These are phyloP conservation scores for Galeopsis tetrahit DNA, from an alignment of 257 asterid genomes.

Conservation along the genomic window DNA sequence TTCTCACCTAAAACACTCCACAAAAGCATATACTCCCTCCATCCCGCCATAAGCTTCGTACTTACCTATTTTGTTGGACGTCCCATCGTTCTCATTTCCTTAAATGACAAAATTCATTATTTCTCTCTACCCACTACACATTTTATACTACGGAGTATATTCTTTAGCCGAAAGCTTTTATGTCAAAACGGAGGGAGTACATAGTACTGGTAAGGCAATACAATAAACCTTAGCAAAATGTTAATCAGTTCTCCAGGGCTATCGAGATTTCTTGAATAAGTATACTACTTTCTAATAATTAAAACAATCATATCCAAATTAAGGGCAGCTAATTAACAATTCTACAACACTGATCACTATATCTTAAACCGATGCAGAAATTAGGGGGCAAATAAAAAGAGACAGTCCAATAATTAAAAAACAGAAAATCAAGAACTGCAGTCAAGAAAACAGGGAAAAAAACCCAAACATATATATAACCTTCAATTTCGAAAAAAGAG, in stretches of 20 bases:
- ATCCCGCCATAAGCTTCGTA: too few relatives aligned
- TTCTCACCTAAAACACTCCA: not conserved
- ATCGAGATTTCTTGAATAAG: not conserved
- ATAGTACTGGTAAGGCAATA: not conserved
- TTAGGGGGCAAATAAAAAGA: not conserved
- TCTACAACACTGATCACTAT: conserved; percentile 6
- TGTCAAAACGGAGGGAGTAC: too few relatives aligned
- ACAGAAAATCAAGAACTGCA: not conserved
- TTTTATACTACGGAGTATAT: too few relatives aligned
- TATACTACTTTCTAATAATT: not conserved
- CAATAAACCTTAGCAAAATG: not conserved
- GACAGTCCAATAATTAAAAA: not conserved
- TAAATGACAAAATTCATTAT: too few relatives aligned
- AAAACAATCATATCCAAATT: not conserved
- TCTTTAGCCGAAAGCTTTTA: too few relatives aligned
- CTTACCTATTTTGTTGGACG: too few relatives aligned
- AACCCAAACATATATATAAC: conserved; percentile 9
- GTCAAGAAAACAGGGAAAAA: conserved; percentile 9
- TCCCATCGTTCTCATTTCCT: too few relatives aligned
- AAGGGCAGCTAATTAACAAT: not conserved
- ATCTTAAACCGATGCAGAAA: conserved; percentile 5
- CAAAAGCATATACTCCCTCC: not conserved
- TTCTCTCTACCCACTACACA: too few relatives aligned
- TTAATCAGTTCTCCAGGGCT: conserved; percentile 4
- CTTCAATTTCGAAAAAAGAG: not conserved